Conservation (phyloP, 306 rosid genomes). For the Vigna radiata region DNA sequence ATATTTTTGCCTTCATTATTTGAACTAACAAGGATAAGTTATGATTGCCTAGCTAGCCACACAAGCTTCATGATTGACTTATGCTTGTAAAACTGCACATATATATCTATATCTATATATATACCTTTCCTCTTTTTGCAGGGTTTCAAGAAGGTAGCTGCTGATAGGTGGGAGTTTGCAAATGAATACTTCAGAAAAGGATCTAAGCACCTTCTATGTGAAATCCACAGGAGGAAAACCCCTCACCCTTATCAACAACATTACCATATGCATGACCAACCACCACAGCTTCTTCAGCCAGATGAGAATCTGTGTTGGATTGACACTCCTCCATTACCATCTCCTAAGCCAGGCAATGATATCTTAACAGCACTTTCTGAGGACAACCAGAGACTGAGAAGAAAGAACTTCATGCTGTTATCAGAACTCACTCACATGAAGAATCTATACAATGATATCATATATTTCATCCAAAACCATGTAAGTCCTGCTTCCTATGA, state of each 20-base stretch:
- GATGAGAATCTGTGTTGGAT: conserved; percentile 55
- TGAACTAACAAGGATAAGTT: conserved; percentile 19
- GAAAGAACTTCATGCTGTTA: conserved; percentile 69
- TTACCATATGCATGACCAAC: conserved; percentile 44
- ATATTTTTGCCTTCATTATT: conserved; percentile 14
- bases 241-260: conserved; percentile 62
- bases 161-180: conserved; percentile 89
- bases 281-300: conserved; percentile 40
- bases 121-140: conserved; percentile 13
- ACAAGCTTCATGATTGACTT: conserved; percentile 15
- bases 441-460: conserved; percentile 82
- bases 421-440: conserved; percentile 83
- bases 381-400: conserved; percentile 74
- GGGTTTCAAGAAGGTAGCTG: conserved; percentile 85
- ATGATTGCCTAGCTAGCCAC: conserved; percentile 14
- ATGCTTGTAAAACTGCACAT: conserved; percentile 20
- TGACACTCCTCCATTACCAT: conserved; percentile 39
- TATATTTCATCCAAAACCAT: conserved; percentile 79
- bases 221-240: conserved; percentile 80
- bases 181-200: conserved; percentile 84
- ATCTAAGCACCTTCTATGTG: conserved; percentile 61
- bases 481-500: conserved; percentile 62
- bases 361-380: conserved; percentile 65
- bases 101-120: not conserved
- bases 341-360: conserved; percentile 51